Evolutionary conservation across 805 yeast species (phyloP).

Genomic region (Candida ficus): DNA sequence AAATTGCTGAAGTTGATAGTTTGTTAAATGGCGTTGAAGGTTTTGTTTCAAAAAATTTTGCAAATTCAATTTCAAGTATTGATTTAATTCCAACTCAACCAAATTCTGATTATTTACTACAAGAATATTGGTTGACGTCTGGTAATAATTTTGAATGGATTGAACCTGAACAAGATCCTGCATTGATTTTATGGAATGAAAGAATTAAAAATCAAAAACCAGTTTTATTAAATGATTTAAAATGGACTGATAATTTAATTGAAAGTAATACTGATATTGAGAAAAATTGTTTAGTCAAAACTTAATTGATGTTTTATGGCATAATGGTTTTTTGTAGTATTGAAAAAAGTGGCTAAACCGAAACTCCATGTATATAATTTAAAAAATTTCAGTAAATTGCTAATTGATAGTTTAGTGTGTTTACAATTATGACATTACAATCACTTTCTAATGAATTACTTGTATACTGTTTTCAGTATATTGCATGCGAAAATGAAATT

Average conservation of each 20-base stretch:
- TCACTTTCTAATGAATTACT: too few species aligned
- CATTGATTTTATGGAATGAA: slow-evolving; percentile 39
- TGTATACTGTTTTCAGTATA: too few species aligned
- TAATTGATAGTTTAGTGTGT: too few species aligned
- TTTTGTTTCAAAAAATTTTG: slow-evolving; percentile 14
- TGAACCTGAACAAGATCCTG: slow-evolving; percentile 89
- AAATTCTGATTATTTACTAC: slow-evolving; percentile 60
- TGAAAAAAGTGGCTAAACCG: too few species aligned
- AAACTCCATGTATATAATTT: too few species aligned
- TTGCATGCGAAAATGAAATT: too few species aligned
- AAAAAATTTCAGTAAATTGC: too few species aligned
- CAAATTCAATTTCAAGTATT: slow-evolving; percentile 6
- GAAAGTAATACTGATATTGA: not conserved
- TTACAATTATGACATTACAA: too few species aligned
- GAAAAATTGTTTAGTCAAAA: too few species aligned
- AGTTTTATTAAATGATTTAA: slow-evolving; percentile 10
- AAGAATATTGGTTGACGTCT: slow-evolving; percentile 83
- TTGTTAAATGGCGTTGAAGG: slow-evolving; percentile 18
- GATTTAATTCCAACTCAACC: slow-evolving; percentile 33
- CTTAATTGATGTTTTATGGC: too few species aligned
- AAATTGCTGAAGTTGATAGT: slow-evolving; percentile 57
- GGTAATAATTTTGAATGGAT: slow-evolving; percentile 88
- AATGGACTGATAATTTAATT: slow-evolving; percentile 21
- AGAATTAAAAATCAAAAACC: slow-evolving; percentile 13
- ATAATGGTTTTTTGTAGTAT: too few species aligned